phyloP scores from a whole-genome alignment of 2,329 filamentous ascomycete species.

The Neospermospora avenae region DNA sequence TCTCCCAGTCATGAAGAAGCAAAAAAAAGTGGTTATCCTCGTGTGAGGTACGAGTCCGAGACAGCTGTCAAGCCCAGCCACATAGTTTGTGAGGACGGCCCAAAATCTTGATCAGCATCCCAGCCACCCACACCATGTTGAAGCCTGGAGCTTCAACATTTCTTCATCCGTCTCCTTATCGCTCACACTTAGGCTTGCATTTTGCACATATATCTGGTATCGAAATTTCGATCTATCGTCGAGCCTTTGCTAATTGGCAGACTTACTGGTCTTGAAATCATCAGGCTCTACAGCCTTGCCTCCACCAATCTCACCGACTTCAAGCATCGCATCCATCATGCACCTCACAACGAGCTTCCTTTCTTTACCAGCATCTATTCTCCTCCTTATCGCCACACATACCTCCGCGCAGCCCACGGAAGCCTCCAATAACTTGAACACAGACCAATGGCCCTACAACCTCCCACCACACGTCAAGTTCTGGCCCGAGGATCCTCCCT shows the following conservation, averaged over 20 bases:
- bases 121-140: slow-evolving; percentile 8
- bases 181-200: neutral
- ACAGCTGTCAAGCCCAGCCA: slow-evolving; percentile 10
- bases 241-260: neutral
- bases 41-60: neutral
- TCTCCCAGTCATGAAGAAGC: too few species aligned
- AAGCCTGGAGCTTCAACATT: neutral
- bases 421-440: slow-evolving; percentile 18
- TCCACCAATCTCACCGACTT: neutral
- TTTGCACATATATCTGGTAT: neutral
- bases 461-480: slow-evolving; percentile 44
- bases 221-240: neutral
- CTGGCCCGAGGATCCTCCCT: slow-evolving; percentile 44
- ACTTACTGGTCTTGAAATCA: neutral
- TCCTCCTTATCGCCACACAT: slow-evolving; percentile 44
- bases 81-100: neutral
- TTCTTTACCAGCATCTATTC: slow-evolving; percentile 43
- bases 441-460: slow-evolving; percentile 43
- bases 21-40: neutral
- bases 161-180: neutral
- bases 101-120: slow-evolving; percentile 1
- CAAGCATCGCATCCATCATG: slow-evolving; percentile 36
- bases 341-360: slow-evolving; percentile 37
- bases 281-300: slow-evolving; percentile 16
- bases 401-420: slow-evolving; percentile 32